phyloP scores from a whole-genome alignment of 768 basidiomycete genomes.

The Phaffia australis region DNA sequence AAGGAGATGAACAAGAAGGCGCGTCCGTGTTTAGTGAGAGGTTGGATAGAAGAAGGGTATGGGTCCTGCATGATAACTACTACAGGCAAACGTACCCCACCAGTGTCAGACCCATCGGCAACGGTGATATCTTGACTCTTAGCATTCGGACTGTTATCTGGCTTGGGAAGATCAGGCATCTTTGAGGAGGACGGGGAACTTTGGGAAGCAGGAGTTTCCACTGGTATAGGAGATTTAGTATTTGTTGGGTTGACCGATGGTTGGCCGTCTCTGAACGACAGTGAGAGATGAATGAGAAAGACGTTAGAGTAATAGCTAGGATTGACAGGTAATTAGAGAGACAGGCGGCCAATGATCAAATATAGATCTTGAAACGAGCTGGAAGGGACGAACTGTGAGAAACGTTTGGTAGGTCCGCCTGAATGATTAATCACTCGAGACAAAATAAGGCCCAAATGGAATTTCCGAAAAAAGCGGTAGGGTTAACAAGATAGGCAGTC shows the following conservation, averaged over 20 bases:
- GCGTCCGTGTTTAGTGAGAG: too few relatives aligned
- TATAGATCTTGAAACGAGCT: too few relatives aligned
- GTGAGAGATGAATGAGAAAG: neutral
- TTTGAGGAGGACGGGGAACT: neutral
- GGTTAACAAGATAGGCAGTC: too few relatives aligned
- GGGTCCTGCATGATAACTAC: neutral
- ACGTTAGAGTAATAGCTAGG: neutral
- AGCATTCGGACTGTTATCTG: constrained; percentile 45
- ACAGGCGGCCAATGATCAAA: too few relatives aligned
- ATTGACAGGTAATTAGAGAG: neutral
- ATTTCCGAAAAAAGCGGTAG: too few relatives aligned
- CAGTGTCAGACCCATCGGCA: constrained; percentile 62
- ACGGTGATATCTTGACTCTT: constrained; percentile 69
- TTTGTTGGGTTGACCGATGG: neutral
- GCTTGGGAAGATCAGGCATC: neutral
- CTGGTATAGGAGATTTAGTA: neutral
- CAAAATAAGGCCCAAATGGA: too few relatives aligned
- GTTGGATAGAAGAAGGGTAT: constrained; percentile 1
- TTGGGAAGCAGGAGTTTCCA: neutral
- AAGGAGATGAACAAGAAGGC: too few relatives aligned
- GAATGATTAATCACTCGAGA: too few relatives aligned
- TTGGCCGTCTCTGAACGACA: neutral
- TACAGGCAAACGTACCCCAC: constrained; percentile 49
- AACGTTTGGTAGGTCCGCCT: too few relatives aligned
- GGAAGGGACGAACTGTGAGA: too few relatives aligned